phyloP scores from a whole-genome alignment of 169 alveolate genomes.

The Plasmodium gaboni region DNA sequence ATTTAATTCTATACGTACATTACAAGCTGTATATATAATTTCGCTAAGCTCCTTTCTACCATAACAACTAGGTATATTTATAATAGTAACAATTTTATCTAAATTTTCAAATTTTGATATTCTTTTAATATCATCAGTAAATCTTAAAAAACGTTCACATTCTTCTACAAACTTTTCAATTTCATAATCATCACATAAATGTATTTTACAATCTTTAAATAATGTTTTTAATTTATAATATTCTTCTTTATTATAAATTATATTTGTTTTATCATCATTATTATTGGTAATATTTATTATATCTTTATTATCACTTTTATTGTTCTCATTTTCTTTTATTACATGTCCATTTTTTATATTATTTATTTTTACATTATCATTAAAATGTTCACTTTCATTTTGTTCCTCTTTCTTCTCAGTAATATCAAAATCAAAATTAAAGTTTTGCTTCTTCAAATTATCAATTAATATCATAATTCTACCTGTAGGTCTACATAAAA shows the following conservation, averaged over 20 bases:
- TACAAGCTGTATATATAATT: conserved; percentile 78
- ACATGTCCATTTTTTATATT: background rate
- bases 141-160: conserved; percentile 85
- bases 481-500: conserved; percentile 83
- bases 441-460: conserved; percentile 78
- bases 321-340: background rate
- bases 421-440: conserved; percentile 77
- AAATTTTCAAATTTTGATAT: conserved; percentile 80
- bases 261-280: background rate
- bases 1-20: conserved; percentile 79
- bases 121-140: conserved; percentile 86
- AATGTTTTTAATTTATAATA: conserved; percentile 73
- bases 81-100: conserved; percentile 83
- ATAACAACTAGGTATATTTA: conserved; percentile 84
- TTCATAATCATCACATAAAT: conserved; percentile 85
- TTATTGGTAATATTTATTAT: background rate
- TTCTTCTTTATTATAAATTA: conserved; percentile 22
- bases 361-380: background rate
- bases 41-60: conserved; percentile 85
- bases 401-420: background rate
- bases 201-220: conserved; percentile 81
- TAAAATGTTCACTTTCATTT: background rate
- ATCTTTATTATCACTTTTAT: background rate
- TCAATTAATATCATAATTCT: conserved; percentile 81
- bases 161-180: conserved; percentile 86